These are phyloP conservation scores for Vaccinium corymbosum DNA, from an alignment of 148 eudicot genomes.

Conservation along the genomic window DNA sequence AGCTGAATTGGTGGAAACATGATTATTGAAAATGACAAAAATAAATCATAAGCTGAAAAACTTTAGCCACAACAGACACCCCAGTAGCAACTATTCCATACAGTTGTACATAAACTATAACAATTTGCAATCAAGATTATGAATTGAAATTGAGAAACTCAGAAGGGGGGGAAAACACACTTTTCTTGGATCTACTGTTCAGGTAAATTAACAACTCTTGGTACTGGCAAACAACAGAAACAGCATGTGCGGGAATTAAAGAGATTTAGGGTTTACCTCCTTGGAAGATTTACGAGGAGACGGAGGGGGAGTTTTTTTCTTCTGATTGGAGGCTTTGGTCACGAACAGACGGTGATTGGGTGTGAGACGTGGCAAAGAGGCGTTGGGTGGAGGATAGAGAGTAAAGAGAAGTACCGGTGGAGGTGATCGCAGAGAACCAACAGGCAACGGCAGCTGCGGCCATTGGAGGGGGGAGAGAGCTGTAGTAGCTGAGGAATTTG, in stretches of 20 bases:
- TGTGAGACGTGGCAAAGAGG: slow-evolving; percentile 18
- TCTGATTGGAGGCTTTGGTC: slow-evolving; percentile 23
- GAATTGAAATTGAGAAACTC: neutral
- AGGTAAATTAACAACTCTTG: neutral
- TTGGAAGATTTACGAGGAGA: slow-evolving; percentile 14
- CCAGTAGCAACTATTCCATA: neutral
- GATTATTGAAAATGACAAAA: neutral
- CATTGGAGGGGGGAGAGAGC: slow-evolving; percentile 17
- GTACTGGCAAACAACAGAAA: neutral
- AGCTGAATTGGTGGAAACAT: neutral
- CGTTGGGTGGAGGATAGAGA: slow-evolving; percentile 28
- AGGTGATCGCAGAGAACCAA: slow-evolving; percentile 25
- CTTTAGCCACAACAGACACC: neutral
- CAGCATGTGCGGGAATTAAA: neutral
- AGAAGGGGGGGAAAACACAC: too few relatives aligned
- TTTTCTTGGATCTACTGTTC: neutral
- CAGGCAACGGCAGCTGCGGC: slow-evolving; percentile 35
- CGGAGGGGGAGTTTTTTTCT: neutral
- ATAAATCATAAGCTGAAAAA: neutral
- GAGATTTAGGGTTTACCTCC: slow-evolving; percentile 24
- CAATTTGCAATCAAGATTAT: neutral
- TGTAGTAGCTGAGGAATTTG: neutral
- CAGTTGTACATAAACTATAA: too few relatives aligned
- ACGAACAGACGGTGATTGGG: slow-evolving; percentile 10
- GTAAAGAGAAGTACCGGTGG: slow-evolving; percentile 23